Evolutionary conservation across 345 rosid species (phyloP).

Genomic region (Tarenaya hassleriana): DNA sequence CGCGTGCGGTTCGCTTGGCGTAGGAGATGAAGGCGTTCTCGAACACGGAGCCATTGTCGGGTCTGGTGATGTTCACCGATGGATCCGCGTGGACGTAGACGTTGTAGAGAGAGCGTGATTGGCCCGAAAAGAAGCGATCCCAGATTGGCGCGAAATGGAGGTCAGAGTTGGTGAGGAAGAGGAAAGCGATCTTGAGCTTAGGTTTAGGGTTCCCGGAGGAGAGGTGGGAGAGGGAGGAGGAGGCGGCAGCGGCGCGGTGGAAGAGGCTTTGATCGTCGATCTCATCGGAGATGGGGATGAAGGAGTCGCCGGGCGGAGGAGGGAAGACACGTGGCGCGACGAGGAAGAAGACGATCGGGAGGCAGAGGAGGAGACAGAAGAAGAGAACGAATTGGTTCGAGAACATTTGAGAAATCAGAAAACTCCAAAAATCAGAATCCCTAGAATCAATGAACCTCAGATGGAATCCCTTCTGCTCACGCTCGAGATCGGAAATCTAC

Average conservation of each 20-base stretch:
- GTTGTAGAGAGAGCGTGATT: constrained; percentile 43
- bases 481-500: constrained; percentile 15
- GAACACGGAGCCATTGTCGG: constrained; percentile 41
- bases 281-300: constrained; percentile 70
- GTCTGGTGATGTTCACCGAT: constrained; percentile 45
- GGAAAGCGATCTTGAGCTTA: constrained; percentile 79
- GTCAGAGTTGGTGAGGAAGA: constrained; percentile 88
- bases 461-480: not conserved
- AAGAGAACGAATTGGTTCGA: constrained; percentile 44
- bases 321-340: constrained; percentile 44
- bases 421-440: constrained; percentile 14
- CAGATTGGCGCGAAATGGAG: constrained; percentile 80
- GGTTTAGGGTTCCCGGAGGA: constrained; percentile 42
- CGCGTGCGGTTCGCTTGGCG: constrained; percentile 72
- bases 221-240: constrained; percentile 54
- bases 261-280: constrained; percentile 62
- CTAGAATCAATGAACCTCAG: not conserved
- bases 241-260: constrained; percentile 42
- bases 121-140: constrained; percentile 53
- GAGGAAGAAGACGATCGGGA: constrained; percentile 43
- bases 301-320: constrained; percentile 43
- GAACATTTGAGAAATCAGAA: constrained; percentile 38
- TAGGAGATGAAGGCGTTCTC: constrained; percentile 38
- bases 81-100: constrained; percentile 93
- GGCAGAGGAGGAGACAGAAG: constrained; percentile 42